These are phyloP conservation scores for Chrysosporium keratinophilum DNA, from an alignment of 2,329 filamentous ascomycete genomes.

Conservation along the genomic window DNA sequence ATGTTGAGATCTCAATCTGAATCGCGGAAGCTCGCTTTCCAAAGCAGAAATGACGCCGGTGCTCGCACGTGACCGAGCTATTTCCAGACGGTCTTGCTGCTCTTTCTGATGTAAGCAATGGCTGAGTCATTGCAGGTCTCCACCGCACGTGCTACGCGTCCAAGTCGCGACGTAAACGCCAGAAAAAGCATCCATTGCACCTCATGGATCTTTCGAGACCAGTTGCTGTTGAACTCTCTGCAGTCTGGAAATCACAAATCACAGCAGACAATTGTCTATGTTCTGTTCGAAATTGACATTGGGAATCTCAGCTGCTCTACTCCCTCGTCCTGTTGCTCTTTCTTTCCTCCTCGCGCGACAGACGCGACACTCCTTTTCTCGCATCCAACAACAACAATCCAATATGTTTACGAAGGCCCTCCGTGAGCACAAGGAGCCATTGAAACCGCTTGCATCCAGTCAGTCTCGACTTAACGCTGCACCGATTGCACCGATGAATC, in stretches of 20 bases:
- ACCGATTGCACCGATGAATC: conserved; percentile 19
- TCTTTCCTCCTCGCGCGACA: neutral
- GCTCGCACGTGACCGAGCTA: too few species aligned
- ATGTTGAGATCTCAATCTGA: neutral
- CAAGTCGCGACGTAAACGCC: too few species aligned
- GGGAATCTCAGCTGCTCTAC: neutral
- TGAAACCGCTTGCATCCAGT: conserved; percentile 28
- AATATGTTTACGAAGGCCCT: conserved; percentile 36
- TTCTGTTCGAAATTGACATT: neutral
- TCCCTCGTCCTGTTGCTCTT: neutral
- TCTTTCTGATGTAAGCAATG: too few species aligned
- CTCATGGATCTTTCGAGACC: neutral
- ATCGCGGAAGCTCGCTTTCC: neutral
- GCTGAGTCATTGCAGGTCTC: too few species aligned
- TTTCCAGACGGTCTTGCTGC: too few species aligned
- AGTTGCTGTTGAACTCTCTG: too few species aligned
- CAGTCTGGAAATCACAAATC: neutral
- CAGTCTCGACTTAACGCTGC: conserved; percentile 22
- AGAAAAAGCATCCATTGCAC: too few species aligned
- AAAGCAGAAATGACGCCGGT: too few species aligned
- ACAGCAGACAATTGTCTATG: conserved; percentile 2
- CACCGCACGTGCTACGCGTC: too few species aligned
- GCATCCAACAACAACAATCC: neutral
- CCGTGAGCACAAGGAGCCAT: conserved; percentile 27
- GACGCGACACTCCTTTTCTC: neutral